phyloP scores from a whole-genome alignment of 2,329 filamentous ascomycete species.

The Chrysoporthe puriensis region DNA sequence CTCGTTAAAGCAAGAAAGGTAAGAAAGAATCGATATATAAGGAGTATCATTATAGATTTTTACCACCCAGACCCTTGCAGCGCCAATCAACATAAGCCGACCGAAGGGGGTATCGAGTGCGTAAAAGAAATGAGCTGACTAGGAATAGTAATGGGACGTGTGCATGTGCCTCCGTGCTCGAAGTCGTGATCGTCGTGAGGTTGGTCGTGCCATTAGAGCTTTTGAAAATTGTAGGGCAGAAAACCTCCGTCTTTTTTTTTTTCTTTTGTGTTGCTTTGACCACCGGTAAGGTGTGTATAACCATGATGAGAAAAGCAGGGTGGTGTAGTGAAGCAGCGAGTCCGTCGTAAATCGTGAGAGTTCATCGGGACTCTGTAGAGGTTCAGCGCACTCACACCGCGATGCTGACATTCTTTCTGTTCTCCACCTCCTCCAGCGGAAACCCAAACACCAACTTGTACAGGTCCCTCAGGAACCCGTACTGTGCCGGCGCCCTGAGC shows the following conservation, averaged over 20 bases:
- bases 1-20: not conserved
- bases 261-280: not conserved
- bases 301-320: not conserved
- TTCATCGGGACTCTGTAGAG: not conserved
- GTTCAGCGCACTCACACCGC: conserved; percentile 45
- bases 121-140: conserved; percentile 25
- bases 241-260: not conserved
- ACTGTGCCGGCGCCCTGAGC: conserved; percentile 65
- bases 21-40: not conserved
- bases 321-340: not conserved
- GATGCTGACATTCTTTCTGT: conserved; percentile 67
- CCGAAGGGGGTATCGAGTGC: conserved; percentile 32
- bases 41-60: conserved; percentile 5
- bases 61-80: conserved; percentile 20
- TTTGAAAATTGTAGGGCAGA: not conserved
- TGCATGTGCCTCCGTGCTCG: not conserved
- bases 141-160: conserved; percentile 7
- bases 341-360: not conserved
- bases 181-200: conserved; percentile 23
- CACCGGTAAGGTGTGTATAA: not conserved
- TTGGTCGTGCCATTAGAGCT: not conserved
- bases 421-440: conserved; percentile 75
- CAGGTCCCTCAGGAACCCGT: conserved; percentile 79
- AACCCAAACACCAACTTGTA: conserved; percentile 87
- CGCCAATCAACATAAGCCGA: conserved; percentile 26